These are phyloP conservation scores for Asterella californica DNA, from an alignment of 225 moss, liverwort and hornwort genomes.

Conservation along the genomic window DNA sequence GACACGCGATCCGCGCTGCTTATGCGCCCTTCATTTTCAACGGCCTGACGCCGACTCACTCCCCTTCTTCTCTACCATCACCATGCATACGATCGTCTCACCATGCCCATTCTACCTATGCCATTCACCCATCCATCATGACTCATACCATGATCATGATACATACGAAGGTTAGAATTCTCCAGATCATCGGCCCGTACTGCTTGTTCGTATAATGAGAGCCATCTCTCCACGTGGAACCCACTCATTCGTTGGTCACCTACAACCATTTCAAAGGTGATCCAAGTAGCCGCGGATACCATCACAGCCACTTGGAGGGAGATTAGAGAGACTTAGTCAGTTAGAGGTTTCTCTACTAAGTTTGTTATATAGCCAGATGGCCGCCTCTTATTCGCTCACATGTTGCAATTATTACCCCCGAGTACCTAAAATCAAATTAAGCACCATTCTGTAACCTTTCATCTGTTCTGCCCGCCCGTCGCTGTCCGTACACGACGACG, in stretches of 20 bases:
- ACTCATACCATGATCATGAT: conserved; percentile 44
- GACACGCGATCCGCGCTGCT: conserved; percentile 41
- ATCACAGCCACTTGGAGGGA: conserved; percentile 19
- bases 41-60: conserved; percentile 43
- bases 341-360: conserved; percentile 26
- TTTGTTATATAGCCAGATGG: conserved; percentile 39
- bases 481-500: background rate
- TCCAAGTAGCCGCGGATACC: conserved; percentile 19
- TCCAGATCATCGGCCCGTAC: conserved; percentile 40
- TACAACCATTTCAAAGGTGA: conserved; percentile 21
- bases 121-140: conserved; percentile 40
- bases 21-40: conserved; percentile 46
- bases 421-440: conserved; percentile 8
- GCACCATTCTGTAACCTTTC: conserved; percentile 17
- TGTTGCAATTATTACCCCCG: conserved; percentile 26
- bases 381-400: conserved; percentile 14
- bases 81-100: conserved; percentile 25
- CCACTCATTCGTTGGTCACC: background rate
- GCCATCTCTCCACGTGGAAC: conserved; percentile 18
- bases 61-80: conserved; percentile 13
- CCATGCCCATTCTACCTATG: conserved; percentile 10
- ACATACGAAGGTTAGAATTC: conserved; percentile 25
- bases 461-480: background rate
- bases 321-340: conserved; percentile 23
- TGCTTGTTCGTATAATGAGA: conserved; percentile 29